These are phyloP conservation scores for Erodium moschatum DNA, from an alignment of 441 rosid species.

Conservation along the genomic window DNA sequence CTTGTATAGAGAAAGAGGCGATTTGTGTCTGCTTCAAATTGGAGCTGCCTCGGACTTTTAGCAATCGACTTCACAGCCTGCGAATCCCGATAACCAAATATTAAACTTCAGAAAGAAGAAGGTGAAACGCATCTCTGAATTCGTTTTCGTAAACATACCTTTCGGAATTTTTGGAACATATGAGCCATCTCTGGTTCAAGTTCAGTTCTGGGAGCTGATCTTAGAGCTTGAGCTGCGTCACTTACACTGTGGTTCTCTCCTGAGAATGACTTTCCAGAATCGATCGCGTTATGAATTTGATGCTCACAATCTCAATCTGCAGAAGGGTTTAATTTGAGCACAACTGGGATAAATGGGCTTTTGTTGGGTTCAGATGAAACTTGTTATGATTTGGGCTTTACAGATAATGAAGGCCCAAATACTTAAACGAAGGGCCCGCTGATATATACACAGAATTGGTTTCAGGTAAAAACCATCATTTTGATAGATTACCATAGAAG, in stretches of 20 bases:
- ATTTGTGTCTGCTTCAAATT: constrained; percentile 66
- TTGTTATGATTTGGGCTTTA: no score
- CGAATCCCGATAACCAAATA: constrained; percentile 14
- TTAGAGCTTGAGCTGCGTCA: background rate
- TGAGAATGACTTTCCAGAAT: background rate
- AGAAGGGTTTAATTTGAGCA: no score
- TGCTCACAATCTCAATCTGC: no score
- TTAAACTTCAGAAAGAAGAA: background rate
- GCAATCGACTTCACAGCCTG: constrained; percentile 68
- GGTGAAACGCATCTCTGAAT: background rate
- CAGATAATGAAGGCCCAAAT: no score
- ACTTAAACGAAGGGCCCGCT: no score
- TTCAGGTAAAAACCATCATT: no score
- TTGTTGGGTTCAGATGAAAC: no score
- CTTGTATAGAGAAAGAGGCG: constrained; percentile 71
- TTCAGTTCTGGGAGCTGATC: background rate
- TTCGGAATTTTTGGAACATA: background rate
- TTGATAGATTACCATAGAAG: no score
- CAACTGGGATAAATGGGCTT: no score
- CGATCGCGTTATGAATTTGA: no score
- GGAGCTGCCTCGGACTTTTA: constrained; percentile 58
- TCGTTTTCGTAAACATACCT: background rate
- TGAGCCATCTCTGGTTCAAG: background rate
- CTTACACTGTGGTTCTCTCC: background rate
- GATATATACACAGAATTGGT: no score